These are phyloP conservation scores for Suhomyces faveliae DNA, from an alignment of 805 yeast genomes.

Conservation along the genomic window DNA sequence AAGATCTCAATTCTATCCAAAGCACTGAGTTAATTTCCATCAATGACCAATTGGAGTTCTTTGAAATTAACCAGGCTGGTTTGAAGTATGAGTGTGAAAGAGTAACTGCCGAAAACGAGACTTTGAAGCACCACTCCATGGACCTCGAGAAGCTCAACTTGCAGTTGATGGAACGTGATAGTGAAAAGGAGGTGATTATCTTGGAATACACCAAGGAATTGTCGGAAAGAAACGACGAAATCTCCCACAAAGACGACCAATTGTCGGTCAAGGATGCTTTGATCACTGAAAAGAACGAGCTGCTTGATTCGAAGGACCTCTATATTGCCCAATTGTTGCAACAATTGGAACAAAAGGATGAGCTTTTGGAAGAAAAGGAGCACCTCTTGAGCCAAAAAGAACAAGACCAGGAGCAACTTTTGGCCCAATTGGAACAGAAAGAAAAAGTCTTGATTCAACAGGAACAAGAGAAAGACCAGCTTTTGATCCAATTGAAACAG, in stretches of 20 bases:
- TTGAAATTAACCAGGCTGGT: slow-evolving; percentile 7
- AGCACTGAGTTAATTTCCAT: slow-evolving; percentile 6
- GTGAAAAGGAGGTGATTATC: slow-evolving; percentile 11
- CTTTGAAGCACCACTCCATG: slow-evolving; percentile 1
- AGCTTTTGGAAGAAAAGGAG: neutral
- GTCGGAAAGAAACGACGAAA: slow-evolving; percentile 6
- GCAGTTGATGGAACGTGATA: slow-evolving; percentile 6
- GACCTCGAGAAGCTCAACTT: slow-evolving; percentile 3
- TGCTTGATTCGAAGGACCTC: slow-evolving; percentile 5
- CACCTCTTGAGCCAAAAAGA: no score
- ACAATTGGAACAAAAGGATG: neutral
- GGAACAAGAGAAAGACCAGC: no score
- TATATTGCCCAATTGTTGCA: slow-evolving; percentile 1
- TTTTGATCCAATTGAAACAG: no score
- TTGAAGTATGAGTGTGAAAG: slow-evolving; percentile 9
- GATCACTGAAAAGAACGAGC: slow-evolving; percentile 5
- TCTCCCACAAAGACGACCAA: slow-evolving; percentile 3
- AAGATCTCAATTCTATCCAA: slow-evolving; percentile 8
- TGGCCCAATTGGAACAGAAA: no score
- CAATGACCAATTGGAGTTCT: slow-evolving; percentile 9
- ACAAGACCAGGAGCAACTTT: no score
- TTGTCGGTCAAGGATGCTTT: neutral
- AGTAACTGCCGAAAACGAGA: slow-evolving; percentile 4
- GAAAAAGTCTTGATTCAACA: no score
- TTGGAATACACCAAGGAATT: slow-evolving; percentile 10